Evolutionary conservation across 257 asterid genomes (phyloP).

Genomic region (Lycium ferocissimum): DNA sequence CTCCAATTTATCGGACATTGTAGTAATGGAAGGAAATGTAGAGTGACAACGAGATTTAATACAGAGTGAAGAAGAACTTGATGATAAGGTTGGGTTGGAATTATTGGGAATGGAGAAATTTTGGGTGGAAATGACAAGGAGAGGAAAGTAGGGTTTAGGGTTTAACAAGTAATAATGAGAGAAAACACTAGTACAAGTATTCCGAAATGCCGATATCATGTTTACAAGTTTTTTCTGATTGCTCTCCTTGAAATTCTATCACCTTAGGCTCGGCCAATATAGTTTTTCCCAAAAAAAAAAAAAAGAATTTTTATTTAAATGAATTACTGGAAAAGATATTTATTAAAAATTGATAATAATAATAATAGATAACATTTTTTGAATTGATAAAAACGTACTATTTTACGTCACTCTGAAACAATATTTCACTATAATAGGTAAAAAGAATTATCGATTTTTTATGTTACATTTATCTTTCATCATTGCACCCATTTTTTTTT

Average conservation of each 20-base stretch:
- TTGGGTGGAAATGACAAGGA: slow-evolving; percentile 24
- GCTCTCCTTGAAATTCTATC: background rate
- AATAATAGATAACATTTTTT: no score
- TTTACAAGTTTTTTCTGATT: background rate
- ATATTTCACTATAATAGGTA: no score
- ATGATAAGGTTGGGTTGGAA: slow-evolving; percentile 1
- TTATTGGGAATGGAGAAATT: slow-evolving; percentile 9
- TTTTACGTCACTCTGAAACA: no score
- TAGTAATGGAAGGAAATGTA: slow-evolving; percentile 35
- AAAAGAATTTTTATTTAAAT: no score
- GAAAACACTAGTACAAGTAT: slow-evolving; percentile 21
- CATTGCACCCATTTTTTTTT: no score
- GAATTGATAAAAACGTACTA: no score
- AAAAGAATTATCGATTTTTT: no score
- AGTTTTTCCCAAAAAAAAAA: no score
- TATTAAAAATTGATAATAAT: no score
- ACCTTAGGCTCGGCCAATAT: background rate
- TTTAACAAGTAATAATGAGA: slow-evolving; percentile 34
- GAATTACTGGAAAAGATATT: no score
- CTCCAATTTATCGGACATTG: slow-evolving; percentile 56
- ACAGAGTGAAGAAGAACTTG: slow-evolving; percentile 24
- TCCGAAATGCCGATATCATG: slow-evolving; percentile 40
- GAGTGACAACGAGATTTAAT: slow-evolving; percentile 27
- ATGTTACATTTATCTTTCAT: no score
- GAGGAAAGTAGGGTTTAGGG: slow-evolving; percentile 46